Conservation (phyloP, 129 eudicot genomes). For the Pulicaria dysenterica region DNA sequence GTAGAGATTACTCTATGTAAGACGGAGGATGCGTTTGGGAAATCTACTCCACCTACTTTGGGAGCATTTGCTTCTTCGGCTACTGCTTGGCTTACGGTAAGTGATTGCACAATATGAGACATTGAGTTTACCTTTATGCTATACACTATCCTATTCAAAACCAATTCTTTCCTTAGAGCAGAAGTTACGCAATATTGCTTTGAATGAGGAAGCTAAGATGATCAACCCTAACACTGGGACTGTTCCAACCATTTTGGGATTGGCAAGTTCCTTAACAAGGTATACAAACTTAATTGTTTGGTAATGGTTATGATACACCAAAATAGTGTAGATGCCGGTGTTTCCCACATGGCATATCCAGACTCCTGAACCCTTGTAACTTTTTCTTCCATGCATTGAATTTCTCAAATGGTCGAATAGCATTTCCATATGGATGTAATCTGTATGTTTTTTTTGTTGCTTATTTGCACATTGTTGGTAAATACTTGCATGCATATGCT, state of each 20-base stretch:
- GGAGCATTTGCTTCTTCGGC: conserved; percentile 65
- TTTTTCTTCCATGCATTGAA: too few species aligned
- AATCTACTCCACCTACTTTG: conserved; percentile 63
- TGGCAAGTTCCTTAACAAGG: conserved; percentile 89
- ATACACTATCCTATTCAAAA: neutral
- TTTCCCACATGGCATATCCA: too few species aligned
- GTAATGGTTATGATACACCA: too few species aligned
- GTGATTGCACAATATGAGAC: neutral
- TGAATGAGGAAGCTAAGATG: conserved; percentile 63
- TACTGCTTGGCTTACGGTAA: conserved; percentile 74
- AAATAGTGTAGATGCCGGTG: too few species aligned
- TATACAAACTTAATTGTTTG: conserved; percentile 19
- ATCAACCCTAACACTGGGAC: conserved; percentile 37
- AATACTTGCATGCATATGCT: too few species aligned
- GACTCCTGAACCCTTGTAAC: too few species aligned
- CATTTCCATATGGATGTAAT: neutral
- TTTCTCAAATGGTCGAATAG: neutral
- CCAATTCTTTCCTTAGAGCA: conserved; percentile 29
- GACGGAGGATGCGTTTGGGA: conserved; percentile 34
- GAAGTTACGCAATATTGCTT: conserved; percentile 76
- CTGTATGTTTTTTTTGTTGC: too few species aligned
- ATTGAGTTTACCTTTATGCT: neutral
- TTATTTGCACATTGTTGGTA: too few species aligned
- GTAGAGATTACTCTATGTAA: conserved; percentile 54
- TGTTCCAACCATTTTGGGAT: conserved; percentile 76